Conservation (phyloP, 2,329 filamentous ascomycete genomes). For the Sporothrix dimorphospora region DNA sequence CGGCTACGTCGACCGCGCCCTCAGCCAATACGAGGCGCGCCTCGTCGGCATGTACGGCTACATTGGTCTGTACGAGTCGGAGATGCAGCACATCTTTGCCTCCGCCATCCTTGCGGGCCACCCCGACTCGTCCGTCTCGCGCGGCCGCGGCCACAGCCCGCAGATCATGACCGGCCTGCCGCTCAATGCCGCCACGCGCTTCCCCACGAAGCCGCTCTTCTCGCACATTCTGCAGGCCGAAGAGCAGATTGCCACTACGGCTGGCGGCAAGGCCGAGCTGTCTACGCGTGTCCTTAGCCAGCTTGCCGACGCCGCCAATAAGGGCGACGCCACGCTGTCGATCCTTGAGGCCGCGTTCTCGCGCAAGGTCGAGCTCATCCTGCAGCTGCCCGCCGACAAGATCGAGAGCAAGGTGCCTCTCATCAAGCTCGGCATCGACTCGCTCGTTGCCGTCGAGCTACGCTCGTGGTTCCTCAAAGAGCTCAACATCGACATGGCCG, state of each 20-base stretch:
- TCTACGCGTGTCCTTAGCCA: conserved; percentile 25
- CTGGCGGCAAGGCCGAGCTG: conserved; percentile 26
- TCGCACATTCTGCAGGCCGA: conserved; percentile 26
- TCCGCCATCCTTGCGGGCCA: conserved; percentile 35
- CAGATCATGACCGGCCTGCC: conserved; percentile 29
- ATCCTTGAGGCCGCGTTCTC: conserved; percentile 27
- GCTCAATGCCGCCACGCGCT: conserved; percentile 23
- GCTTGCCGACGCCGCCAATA: conserved; percentile 19
- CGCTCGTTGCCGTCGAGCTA: conserved; percentile 50
- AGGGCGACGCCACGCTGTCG: conserved; percentile 25
- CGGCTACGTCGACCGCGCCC: conserved; percentile 31
- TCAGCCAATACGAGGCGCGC: conserved; percentile 27
- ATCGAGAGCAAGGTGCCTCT: conserved; percentile 35
- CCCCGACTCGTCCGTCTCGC: conserved; percentile 15
- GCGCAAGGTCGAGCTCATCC: conserved; percentile 30
- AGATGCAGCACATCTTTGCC: conserved; percentile 30
- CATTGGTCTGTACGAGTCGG: conserved; percentile 28
- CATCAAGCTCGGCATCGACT: conserved; percentile 46
- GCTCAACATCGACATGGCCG: conserved; percentile 41
- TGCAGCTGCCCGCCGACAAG: conserved; percentile 28
- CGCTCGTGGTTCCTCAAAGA: conserved; percentile 47
- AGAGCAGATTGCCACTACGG: neutral
- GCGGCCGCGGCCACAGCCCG: conserved; percentile 17
- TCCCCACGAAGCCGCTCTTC: conserved; percentile 28
- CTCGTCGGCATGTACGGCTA: conserved; percentile 31